Conservation (phyloP, 257 asterid species). For the Nicotiana tomentosiformis region DNA sequence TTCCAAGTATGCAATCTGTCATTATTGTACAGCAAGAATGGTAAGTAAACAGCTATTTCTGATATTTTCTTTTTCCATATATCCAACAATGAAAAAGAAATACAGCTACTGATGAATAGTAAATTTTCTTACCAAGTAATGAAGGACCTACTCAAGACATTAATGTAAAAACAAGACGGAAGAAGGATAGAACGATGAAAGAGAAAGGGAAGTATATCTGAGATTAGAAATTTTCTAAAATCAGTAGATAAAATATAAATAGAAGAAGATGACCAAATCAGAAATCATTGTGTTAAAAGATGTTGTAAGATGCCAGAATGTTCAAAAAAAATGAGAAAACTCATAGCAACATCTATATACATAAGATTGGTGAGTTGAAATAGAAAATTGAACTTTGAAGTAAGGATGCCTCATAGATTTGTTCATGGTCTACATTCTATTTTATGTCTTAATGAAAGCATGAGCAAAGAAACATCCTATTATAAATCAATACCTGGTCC, state of each 20-base stretch:
- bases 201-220: neutral
- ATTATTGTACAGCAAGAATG: neutral
- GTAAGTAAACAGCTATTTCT: neutral
- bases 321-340: neutral
- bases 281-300: neutral
- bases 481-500: conserved; percentile 50
- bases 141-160: neutral
- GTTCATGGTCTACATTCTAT: neutral
- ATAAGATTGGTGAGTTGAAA: neutral
- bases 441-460: conserved; percentile 7
- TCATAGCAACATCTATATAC: neutral
- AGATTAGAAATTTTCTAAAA: neutral
- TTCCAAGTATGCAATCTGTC: neutral
- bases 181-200: neutral
- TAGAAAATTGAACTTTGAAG: neutral
- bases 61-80: neutral
- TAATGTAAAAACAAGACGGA: neutral
- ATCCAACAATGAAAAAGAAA: neutral
- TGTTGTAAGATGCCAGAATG: neutral
- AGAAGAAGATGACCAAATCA: neutral
- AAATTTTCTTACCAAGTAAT: neutral
- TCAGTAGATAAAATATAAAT: neutral
- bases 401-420: neutral
- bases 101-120: neutral
- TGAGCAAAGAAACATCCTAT: neutral